Evolutionary conservation across 441 rosid genomes (phyloP).

Genomic region (Corymbia citriodora): DNA sequence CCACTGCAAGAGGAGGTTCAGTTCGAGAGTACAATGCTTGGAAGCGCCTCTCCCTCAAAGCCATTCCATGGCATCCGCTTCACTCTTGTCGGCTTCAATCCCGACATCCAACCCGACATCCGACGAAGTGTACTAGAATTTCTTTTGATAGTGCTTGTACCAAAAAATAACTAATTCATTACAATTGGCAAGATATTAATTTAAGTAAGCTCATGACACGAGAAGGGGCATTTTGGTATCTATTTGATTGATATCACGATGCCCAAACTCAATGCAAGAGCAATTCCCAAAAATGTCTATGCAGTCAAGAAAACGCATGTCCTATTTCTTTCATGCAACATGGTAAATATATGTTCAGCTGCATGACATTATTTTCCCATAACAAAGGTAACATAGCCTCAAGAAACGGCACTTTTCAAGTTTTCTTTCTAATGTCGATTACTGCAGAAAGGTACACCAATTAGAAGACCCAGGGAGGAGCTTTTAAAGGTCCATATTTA

Average conservation of each 20-base stretch:
- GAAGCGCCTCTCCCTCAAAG: slow-evolving; percentile 25
- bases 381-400: not conserved
- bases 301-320: too few relatives aligned
- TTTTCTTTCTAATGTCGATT: not conserved
- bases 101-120: slow-evolving; percentile 11
- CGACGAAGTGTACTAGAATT: too few relatives aligned
- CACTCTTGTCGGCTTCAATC: slow-evolving; percentile 62
- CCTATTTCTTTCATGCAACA: not conserved
- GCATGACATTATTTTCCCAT: not conserved
- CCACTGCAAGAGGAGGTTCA: not conserved
- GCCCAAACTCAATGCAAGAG: too few relatives aligned
- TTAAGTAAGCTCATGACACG: rapidly evolving
- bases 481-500: too few relatives aligned
- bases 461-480: too few relatives aligned
- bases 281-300: too few relatives aligned
- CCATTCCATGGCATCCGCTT: slow-evolving; percentile 67
- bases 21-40: slow-evolving; percentile 17
- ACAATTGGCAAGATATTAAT: not conserved
- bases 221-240: not conserved
- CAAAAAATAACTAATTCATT: not conserved
- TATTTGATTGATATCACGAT: too few relatives aligned
- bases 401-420: not conserved
- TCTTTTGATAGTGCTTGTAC: not conserved
- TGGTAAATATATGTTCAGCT: not conserved
- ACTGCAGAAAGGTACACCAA: not conserved